phyloP scores from a whole-genome alignment of 140 eudicot species.

The Anethum foeniculum region DNA sequence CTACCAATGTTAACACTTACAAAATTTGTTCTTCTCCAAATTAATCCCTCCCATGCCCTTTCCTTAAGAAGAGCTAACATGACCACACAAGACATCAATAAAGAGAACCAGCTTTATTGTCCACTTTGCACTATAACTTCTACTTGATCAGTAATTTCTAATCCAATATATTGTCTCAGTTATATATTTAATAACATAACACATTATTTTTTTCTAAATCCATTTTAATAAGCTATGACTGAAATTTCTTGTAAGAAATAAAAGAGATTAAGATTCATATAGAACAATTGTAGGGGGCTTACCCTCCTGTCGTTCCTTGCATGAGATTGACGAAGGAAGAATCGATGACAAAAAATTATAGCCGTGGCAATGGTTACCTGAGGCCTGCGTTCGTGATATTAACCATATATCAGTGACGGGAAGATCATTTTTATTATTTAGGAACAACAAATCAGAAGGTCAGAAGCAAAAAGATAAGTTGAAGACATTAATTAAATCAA shows the following conservation, averaged over 20 bases:
- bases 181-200: neutral
- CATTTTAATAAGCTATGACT: neutral
- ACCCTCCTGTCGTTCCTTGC: slow-evolving; percentile 94
- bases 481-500: neutral
- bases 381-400: slow-evolving; percentile 52
- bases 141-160: neutral
- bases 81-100: neutral
- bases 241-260: neutral
- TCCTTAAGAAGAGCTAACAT: neutral
- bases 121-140: neutral
- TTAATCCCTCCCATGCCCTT: neutral
- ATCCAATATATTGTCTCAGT: neutral
- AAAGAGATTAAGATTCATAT: neutral
- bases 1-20: neutral
- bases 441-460: neutral
- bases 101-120: neutral
- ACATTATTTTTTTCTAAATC: neutral
- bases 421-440: neutral
- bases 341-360: slow-evolving; percentile 94
- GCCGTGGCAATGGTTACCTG: slow-evolving; percentile 99
- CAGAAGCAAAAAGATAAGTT: neutral
- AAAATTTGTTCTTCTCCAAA: neutral
- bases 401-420: neutral
- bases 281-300: slow-evolving; percentile 21
- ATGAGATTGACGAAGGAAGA: slow-evolving; percentile 94